Evolutionary conservation across 129 eudicot genomes (phyloP).

Genomic region (Solidago caesia): DNA sequence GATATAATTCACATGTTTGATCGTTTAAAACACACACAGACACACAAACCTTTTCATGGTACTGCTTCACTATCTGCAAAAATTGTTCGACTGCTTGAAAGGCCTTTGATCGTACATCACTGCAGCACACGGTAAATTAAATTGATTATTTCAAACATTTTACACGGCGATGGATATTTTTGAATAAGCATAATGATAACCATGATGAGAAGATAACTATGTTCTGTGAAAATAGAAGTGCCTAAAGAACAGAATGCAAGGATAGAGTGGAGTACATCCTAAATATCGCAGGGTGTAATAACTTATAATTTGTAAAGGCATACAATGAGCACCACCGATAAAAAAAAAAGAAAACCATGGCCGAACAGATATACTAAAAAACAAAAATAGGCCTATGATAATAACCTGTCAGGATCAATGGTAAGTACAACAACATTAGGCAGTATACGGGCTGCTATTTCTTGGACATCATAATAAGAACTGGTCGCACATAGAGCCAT

Average conservation of each 20-base stretch:
- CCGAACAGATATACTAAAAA: not conserved
- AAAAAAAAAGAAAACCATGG: not conserved
- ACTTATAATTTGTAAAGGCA: conserved; percentile 1
- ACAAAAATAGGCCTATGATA: not conserved
- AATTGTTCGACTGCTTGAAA: conserved; percentile 94
- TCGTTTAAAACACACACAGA: not conserved
- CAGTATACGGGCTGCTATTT: conserved; percentile 86
- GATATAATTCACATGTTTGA: not conserved
- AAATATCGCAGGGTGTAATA: not conserved
- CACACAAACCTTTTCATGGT: conserved; percentile 68
- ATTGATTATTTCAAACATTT: not conserved
- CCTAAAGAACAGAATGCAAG: not conserved
- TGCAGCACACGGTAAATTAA: conserved; percentile 25
- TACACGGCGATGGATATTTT: not conserved
- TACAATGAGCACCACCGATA: not conserved
- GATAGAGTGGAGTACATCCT: not conserved
- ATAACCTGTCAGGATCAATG: conserved; percentile 94
- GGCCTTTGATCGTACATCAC: conserved; percentile 95
- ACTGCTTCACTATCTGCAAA: conserved; percentile 79
- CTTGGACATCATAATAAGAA: conserved; percentile 80
- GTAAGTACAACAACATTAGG: conserved; percentile 90
- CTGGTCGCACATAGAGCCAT: conserved; percentile 95
- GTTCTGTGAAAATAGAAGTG: not conserved
- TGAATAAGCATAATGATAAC: not conserved
- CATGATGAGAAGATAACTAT: not conserved